These are phyloP conservation scores for Panus rudis DNA, from an alignment of 768 basidiomycete species.

Conservation along the genomic window DNA sequence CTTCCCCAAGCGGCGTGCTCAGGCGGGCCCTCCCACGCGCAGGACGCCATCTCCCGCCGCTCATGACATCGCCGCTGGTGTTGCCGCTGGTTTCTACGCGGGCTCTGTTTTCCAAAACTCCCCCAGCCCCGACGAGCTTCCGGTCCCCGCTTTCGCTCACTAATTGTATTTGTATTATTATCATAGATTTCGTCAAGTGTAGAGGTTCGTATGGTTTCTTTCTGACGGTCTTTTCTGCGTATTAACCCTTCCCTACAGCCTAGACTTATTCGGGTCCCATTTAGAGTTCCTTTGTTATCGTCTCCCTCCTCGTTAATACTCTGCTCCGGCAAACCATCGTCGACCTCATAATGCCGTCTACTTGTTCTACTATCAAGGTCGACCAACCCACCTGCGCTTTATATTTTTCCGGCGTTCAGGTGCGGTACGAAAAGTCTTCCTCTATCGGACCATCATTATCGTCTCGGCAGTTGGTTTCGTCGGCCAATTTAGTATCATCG, in stretches of 20 bases:
- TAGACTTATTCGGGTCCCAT: slow-evolving; percentile 33
- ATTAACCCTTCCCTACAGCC: slow-evolving; percentile 15
- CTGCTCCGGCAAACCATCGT: slow-evolving; percentile 20
- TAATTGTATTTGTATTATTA: slow-evolving; percentile 26
- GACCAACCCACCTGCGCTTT: slow-evolving; percentile 17
- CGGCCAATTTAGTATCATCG: slow-evolving; percentile 21
- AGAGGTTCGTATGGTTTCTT: slow-evolving; percentile 29
- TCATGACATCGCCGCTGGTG: slow-evolving; percentile 8
- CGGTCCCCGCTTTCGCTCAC: slow-evolving; percentile 53
- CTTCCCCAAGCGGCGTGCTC: slow-evolving; percentile 7
- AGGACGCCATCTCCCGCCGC: slow-evolving; percentile 16
- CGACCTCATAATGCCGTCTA: slow-evolving; percentile 23
- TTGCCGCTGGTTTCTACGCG: slow-evolving; percentile 56
- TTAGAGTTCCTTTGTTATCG: slow-evolving; percentile 31
- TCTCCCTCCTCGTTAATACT: slow-evolving; percentile 22
- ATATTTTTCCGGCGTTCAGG: slow-evolving; percentile 15
- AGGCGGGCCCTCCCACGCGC: slow-evolving; percentile 1
- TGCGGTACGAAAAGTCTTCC: slow-evolving; percentile 12
- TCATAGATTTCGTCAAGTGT: slow-evolving; percentile 28
- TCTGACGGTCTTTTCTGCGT: background rate
- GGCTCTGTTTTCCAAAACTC: slow-evolving; percentile 84
- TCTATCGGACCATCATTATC: slow-evolving; percentile 34
- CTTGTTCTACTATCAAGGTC: slow-evolving; percentile 8
- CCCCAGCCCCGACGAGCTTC: slow-evolving; percentile 76
- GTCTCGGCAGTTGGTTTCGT: slow-evolving; percentile 32